Base-by-base conservation (phyloP, 78 protist genomes). In the Salpingoeca rosetta region DNA sequence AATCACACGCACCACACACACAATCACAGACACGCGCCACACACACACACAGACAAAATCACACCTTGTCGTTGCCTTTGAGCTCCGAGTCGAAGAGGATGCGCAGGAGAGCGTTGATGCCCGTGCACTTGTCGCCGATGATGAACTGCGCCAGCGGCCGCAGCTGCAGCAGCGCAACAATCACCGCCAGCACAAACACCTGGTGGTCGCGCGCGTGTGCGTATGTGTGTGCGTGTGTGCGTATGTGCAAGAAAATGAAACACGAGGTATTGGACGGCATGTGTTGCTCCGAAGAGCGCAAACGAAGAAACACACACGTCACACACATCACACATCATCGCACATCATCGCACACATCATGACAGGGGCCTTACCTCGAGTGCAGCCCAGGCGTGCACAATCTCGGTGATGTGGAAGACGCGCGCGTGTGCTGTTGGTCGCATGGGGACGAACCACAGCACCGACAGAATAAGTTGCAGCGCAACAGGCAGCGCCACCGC, bases 341-440 rank as follows among this genome's bases (percentile, higher is more conserved):
- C n/a, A n/a, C n/a, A n/a, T n/a, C n/a, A n/a, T n/a, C n/a, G n/a
- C n/a, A n/a, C n/a, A n/a, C n/a, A n/a, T n/a, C n/a, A n/a, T n/a
- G n/a, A n/a, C n/a, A n/a, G n/a, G n/a, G n/a, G n/a, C n/a, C n/a
- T 81, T 36, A 89, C 92, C 82, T 89, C 92, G 45, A 89, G 72
- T 42, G 86, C 44, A 41, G 82, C 42, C 92, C 92, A 89, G 36
- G 92, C 92, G 74, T 51, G 42, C 43, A 73, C 0, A 35, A 89
- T 86, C 65, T 89, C 92, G 42, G 83, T 40, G 36, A 57, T n/a
- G 25, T 11, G 10, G 57, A 86, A 82, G 31, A 78, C 38, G 44
- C 22, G 3, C 43, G 57, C 10, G 82, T 89, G 92, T 3, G 3
- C 73, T 38, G 10, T 10, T 28, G 1, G 65, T 31, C 75, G 51